Percentiles rank a stretch among this genome's conserved stretches.
phyloP scores from a whole-genome alignment of 2,329 filamentous ascomycete species.

The Cladosporium sp. region DNA sequence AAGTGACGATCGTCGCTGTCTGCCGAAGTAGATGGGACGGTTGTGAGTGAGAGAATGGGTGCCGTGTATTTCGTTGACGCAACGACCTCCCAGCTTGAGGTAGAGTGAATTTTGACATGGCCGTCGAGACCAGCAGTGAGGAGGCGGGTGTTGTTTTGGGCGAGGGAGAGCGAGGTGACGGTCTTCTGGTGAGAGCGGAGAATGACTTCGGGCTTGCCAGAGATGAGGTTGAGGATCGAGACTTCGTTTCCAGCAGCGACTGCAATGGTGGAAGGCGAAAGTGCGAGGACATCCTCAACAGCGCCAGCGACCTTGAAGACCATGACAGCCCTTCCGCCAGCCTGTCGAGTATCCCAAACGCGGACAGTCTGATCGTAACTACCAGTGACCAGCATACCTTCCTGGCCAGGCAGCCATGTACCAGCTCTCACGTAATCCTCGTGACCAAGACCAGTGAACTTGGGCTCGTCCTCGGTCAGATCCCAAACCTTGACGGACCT shows the following conservation, averaged over 20 bases:
- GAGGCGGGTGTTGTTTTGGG: constrained; percentile 76
- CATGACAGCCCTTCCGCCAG: constrained; percentile 68
- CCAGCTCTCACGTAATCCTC: constrained; percentile 89
- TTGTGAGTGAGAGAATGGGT: constrained; percentile 79
- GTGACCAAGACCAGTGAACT: constrained; percentile 80
- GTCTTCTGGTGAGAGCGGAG: constrained; percentile 97
- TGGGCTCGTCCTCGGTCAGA: constrained; percentile 74
- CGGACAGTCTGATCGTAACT: constrained; percentile 94
- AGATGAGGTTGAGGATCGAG: constrained; percentile 88
- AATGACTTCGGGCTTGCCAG: constrained; percentile 80
- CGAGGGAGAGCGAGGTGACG: constrained; percentile 81
- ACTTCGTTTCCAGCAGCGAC: constrained; percentile 84
- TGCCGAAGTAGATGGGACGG: constrained; percentile 64
- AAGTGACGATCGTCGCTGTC: constrained; percentile 84
- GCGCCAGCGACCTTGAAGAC: constrained; percentile 92
- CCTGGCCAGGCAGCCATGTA: constrained; percentile 76
- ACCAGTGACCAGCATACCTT: constrained; percentile 78
- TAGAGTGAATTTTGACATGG: constrained; percentile 96
- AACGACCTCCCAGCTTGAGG: constrained; percentile 93
- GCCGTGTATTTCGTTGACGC: constrained; percentile 90
- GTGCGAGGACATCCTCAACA: constrained; percentile 83
- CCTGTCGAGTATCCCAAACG: constrained; percentile 85
- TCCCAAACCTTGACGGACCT: constrained; percentile 93
- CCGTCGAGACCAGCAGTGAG: constrained; percentile 90
- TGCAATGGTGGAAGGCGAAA: constrained; percentile 81